Evolutionary conservation across 1,284 basidiomycete species (phyloP).

Genomic region (Pterulicium gracile): DNA sequence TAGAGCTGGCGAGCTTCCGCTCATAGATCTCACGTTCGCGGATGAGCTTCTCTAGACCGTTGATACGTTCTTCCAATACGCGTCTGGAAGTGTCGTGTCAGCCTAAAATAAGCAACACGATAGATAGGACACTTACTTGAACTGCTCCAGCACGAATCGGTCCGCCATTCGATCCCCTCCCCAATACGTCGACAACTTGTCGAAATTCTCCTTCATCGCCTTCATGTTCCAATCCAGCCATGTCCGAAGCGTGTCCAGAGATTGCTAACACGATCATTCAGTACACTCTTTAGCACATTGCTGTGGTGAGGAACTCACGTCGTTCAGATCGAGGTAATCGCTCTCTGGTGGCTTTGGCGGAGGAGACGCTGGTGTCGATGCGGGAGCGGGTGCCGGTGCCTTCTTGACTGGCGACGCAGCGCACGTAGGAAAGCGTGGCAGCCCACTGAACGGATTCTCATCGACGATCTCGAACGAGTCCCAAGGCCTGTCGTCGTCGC

Average conservation of each 20-base stretch:
- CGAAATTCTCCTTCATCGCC: not conserved
- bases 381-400: not conserved
- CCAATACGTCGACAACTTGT: not conserved
- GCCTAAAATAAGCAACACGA: not conserved
- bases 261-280: not conserved
- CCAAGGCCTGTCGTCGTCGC: not conserved
- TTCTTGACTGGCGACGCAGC: not conserved
- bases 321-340: not conserved
- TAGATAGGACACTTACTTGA: not conserved
- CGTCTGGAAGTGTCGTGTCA: not conserved
- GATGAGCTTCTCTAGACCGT: not conserved
- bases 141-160: not conserved
- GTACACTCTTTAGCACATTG: not conserved
- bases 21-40: too few relatives aligned
- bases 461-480: not conserved
- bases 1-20: not conserved
- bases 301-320: not conserved
- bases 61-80: not conserved
- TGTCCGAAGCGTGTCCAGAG: not conserved
- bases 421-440: not conserved
- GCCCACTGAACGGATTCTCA: not conserved
- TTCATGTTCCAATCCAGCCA: not conserved
- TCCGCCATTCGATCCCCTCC: not conserved
- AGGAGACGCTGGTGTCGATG: too few relatives aligned
- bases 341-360: not conserved